Evolutionary conservation across 176 grass and related monocot genomes (phyloP), one percentile per base, ranked within the genome.

Genomic region (Aegilops tauschii): DNA sequence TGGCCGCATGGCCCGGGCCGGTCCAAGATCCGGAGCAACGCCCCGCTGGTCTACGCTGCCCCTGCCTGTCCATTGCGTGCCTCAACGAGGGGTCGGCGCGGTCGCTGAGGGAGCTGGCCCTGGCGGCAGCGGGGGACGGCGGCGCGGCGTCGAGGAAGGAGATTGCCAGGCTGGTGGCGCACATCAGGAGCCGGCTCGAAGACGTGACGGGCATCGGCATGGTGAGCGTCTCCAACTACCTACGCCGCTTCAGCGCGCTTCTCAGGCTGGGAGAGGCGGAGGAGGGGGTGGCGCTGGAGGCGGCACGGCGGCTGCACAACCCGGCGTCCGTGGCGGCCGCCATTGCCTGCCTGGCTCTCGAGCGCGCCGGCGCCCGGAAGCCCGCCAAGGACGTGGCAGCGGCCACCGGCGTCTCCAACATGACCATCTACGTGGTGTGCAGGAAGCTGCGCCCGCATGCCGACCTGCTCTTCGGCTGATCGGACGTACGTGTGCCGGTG

Each of bases 361-460:
- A 75, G 44, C 82, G 68, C 20, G 42, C 83, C 13, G 69, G 77
- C 9, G 44, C 17, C 61, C 27, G 1, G 4, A 89, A 52, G 77
- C 29, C 66, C 69, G 69, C 69, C 32, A 9, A 36, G 6, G 83
- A 89, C 69, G 77, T 89, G 45, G 40, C 88, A 31, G 31, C 80
- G 68, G 88, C 88, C 69, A 81, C 77, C 69, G 83, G 77, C 45
- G 47, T 89, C 61, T 77, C 88, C 76, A 35, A 81, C 35, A 35
- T 4, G 1, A 89, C 88, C 76, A 85, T 85, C 76, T 28, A 75
- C 54, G 2, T 30, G 30, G 30, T 30, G 30, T 30, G 30, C 30
- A 31, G 31, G 31, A 31, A 31, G 3, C 31, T 58, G 54, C 54
- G 54, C 12, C 17, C 54, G 18, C 54, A 58, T 14, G 54, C 54